Conservation (phyloP, 2,329 filamentous ascomycete genomes). For the Rutstroemia sp. region DNA sequence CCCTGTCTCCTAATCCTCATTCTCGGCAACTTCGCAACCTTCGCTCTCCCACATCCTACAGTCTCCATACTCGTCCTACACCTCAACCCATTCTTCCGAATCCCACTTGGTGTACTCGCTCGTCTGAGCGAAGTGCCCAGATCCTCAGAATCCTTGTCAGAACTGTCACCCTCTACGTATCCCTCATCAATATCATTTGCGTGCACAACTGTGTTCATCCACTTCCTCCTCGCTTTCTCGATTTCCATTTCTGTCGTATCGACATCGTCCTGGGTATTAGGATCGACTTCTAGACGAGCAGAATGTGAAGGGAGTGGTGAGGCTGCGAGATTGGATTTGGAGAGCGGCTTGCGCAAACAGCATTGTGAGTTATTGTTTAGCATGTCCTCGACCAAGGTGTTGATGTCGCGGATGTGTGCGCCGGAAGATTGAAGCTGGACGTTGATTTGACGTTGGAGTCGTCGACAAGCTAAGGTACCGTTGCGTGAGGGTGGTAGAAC, state of each 20-base stretch:
- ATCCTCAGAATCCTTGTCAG: neutral
- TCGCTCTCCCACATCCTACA: neutral
- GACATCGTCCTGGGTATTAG: neutral
- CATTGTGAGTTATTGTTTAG: slow-evolving; percentile 11
- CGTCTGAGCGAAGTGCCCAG: neutral
- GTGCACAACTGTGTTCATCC: neutral
- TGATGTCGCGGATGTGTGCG: slow-evolving; percentile 12
- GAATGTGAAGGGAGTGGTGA: neutral
- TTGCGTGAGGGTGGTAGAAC: neutral
- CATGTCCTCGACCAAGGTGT: slow-evolving; percentile 14
- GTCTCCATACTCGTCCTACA: neutral
- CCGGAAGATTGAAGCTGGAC: slow-evolving; percentile 11
- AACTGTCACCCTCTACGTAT: neutral
- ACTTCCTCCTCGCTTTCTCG: neutral
- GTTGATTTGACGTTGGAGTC: slow-evolving; percentile 14
- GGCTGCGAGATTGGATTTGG: neutral
- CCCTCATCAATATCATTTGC: slow-evolving; percentile 3
- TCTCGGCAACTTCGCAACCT: neutral
- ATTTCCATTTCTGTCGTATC: neutral
- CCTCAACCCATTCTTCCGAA: slow-evolving; percentile 1
- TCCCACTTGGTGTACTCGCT: slow-evolving; percentile 3
- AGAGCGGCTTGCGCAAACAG: neutral
- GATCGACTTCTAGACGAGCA: neutral
- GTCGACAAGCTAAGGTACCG: slow-evolving; percentile 4
- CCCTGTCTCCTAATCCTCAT: slow-evolving; percentile 4